Conservation (phyloP, 2,329 filamentous ascomycete genomes). For the Chaetomiaceae sp. region DNA sequence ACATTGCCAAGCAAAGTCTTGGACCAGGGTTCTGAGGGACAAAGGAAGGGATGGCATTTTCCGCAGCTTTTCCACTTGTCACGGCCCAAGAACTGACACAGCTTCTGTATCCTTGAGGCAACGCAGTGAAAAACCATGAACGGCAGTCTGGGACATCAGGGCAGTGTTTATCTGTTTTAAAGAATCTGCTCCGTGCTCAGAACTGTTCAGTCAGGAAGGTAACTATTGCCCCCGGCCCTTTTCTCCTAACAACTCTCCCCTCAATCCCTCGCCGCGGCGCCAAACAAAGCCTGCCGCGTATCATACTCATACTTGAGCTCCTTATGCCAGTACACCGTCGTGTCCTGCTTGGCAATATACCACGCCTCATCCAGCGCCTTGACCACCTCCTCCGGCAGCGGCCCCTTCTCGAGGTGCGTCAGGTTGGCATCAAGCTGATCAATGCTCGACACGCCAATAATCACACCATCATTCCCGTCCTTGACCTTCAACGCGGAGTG, state of each 20-base stretch:
- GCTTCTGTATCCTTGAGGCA: too few relatives aligned
- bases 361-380: slow-evolving; percentile 72
- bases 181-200: too few relatives aligned
- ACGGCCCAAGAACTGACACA: too few relatives aligned
- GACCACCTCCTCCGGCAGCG: slow-evolving; percentile 67
- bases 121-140: too few relatives aligned
- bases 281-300: slow-evolving; percentile 57
- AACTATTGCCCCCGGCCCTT: too few relatives aligned
- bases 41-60: too few relatives aligned
- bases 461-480: slow-evolving; percentile 40
- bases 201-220: neutral
- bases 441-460: slow-evolving; percentile 47
- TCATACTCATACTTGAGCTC: slow-evolving; percentile 65
- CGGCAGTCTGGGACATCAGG: too few relatives aligned
- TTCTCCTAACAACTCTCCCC: too few relatives aligned
- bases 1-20: too few relatives aligned
- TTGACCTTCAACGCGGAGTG: slow-evolving; percentile 52
- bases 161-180: too few relatives aligned
- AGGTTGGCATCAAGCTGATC: slow-evolving; percentile 49
- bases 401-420: slow-evolving; percentile 51
- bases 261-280: slow-evolving; percentile 34
- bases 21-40: too few relatives aligned
- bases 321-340: slow-evolving; percentile 50
- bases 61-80: too few relatives aligned
- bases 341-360: slow-evolving; percentile 59